A percentile compares a stretch with the other conserved stretches of the same genome.
phyloP scores from a whole-genome alignment of 768 basidiomycete species.

The Sarcodon sp. region DNA sequence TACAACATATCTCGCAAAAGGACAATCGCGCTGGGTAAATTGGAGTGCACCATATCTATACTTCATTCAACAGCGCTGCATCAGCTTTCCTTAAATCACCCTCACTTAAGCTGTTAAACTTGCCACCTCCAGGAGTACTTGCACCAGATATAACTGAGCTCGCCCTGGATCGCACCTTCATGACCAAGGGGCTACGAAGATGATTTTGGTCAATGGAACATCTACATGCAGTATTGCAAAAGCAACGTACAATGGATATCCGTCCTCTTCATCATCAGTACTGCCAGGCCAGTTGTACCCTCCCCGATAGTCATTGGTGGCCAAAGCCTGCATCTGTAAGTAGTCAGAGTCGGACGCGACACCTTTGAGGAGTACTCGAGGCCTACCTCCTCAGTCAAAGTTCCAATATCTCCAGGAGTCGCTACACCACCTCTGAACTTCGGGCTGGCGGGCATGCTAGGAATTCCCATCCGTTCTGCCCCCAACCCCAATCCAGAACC shows the following conservation, averaged over 20 bases:
- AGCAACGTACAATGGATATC: conserved; percentile 69
- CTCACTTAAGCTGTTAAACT: conserved; percentile 73
- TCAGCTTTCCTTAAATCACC: conserved; percentile 81
- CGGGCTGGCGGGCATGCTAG: conserved; percentile 83
- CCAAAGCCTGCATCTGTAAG: conserved; percentile 70
- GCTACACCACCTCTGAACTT: conserved; percentile 65
- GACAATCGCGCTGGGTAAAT: too few species aligned
- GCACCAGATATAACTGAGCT: conserved; percentile 62
- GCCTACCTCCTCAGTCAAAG: conserved; percentile 71
- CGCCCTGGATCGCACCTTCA: conserved; percentile 79
- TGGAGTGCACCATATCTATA: background rate
- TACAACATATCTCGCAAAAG: too few species aligned
- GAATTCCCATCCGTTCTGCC: conserved; percentile 46
- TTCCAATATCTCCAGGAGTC: conserved; percentile 91
- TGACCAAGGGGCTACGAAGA: conserved; percentile 60
- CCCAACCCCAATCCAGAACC: conserved; percentile 37
- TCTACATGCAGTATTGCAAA: conserved; percentile 6
- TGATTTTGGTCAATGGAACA: conserved; percentile 5
- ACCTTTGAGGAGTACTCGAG: background rate
- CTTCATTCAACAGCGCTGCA: conserved; percentile 56
- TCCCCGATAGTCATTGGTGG: conserved; percentile 71
- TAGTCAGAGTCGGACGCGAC: background rate
- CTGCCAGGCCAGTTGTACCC: conserved; percentile 48
- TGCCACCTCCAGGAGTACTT: conserved; percentile 82
- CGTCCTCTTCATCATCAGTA: conserved; percentile 68